Conservation (phyloP, 805 yeast genomes). For the Candida chilensis region DNA sequence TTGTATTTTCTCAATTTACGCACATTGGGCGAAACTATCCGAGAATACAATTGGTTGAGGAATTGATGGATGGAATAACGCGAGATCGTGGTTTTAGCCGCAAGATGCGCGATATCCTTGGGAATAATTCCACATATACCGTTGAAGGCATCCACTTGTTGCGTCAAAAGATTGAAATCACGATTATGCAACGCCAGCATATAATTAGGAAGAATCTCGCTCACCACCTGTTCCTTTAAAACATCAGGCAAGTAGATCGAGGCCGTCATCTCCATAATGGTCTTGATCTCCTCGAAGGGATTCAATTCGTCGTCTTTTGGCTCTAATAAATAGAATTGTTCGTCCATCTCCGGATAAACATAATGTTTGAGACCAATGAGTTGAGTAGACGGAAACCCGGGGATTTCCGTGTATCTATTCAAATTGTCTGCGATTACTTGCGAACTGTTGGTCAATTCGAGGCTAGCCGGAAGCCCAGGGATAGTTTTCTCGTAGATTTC, state of each 20-base stretch:
- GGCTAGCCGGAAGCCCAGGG: constrained; percentile 1
- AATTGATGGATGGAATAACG: constrained; percentile 58
- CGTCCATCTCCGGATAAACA: constrained; percentile 37
- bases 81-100: too few species aligned
- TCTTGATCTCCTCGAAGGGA: constrained; percentile 56
- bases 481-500: constrained; percentile 11
- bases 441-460: constrained; percentile 6
- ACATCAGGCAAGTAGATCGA: constrained; percentile 27
- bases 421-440: constrained; percentile 8
- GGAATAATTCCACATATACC: too few species aligned
- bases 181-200: background rate
- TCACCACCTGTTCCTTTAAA: constrained; percentile 17
- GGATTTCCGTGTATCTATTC: constrained; percentile 13
- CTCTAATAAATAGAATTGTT: constrained; percentile 35
- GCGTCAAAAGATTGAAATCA: too few species aligned
- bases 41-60: constrained; percentile 60
- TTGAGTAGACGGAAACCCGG: constrained; percentile 13
- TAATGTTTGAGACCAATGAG: constrained; percentile 16
- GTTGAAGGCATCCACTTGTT: too few species aligned
- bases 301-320: constrained; percentile 51
- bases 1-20: constrained; percentile 57
- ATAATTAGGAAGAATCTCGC: constrained; percentile 18
- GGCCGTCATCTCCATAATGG: constrained; percentile 33
- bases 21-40: constrained; percentile 73
- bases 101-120: too few species aligned